Evolutionary conservation across 148 eudicot species (phyloP).

Genomic region (Polygonum maritimum): DNA sequence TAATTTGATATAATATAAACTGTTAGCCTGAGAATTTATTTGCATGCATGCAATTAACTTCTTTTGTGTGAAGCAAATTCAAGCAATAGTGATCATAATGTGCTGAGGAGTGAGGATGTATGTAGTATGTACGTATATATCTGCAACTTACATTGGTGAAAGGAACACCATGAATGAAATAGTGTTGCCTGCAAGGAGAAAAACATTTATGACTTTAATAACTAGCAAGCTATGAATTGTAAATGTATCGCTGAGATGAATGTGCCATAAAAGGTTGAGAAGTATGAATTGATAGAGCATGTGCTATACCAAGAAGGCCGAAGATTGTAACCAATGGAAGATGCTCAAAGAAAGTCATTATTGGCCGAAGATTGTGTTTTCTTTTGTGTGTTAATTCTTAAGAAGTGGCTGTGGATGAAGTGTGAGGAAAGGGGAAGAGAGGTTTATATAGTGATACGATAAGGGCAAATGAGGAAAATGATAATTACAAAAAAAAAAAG

Average conservation of each 20-base stretch:
- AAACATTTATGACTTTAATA: not conserved
- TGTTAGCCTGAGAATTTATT: too few relatives aligned
- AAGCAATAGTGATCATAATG: not conserved
- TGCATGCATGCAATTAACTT: too few relatives aligned
- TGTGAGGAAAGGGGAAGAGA: constrained; percentile 1
- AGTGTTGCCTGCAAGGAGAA: constrained; percentile 46
- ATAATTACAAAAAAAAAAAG: too few relatives aligned
- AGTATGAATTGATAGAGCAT: not conserved
- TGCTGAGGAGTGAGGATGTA: too few relatives aligned
- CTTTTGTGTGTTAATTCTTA: too few relatives aligned
- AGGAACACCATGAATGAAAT: constrained; percentile 81
- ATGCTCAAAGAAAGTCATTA: constrained; percentile 26
- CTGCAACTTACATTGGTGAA: constrained; percentile 64
- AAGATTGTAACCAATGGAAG: constrained; percentile 52
- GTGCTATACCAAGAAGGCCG: constrained; percentile 55
- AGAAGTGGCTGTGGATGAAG: not conserved
- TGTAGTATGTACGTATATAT: not conserved
- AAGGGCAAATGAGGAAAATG: not conserved
- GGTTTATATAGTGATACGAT: constrained; percentile 23
- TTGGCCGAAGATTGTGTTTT: too few relatives aligned
- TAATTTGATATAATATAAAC: not conserved
- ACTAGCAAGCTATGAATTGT: too few relatives aligned
- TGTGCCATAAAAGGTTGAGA: too few relatives aligned
- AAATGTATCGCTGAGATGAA: too few relatives aligned
- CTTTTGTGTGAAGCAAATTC: not conserved